Evolutionary conservation across 345 rosid genomes (phyloP).

Genomic region (Rhizophora mangle): DNA sequence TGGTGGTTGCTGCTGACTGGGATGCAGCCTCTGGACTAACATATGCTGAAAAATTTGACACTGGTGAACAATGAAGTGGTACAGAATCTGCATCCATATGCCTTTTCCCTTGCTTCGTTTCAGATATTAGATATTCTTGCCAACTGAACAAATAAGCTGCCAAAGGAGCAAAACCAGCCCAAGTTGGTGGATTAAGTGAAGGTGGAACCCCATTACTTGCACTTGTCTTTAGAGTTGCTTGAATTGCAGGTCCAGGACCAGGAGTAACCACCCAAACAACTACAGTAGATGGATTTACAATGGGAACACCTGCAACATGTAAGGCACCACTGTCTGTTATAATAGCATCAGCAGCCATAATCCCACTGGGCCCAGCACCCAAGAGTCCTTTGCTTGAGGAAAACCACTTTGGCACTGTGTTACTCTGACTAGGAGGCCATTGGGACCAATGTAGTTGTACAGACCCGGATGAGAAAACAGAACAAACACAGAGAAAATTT

Average conservation of each 20-base stretch:
- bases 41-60: slow-evolving; percentile 97
- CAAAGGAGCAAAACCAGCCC: slow-evolving; percentile 98
- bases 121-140: slow-evolving; percentile 91
- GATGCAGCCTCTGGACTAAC: slow-evolving; percentile 99
- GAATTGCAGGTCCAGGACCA: slow-evolving; percentile 92
- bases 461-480: slow-evolving; percentile 96
- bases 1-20: slow-evolving; percentile 95
- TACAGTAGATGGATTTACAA: slow-evolving; percentile 96
- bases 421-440: slow-evolving; percentile 82
- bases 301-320: slow-evolving; percentile 99
- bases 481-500: slow-evolving; percentile 92
- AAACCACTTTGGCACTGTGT: slow-evolving; percentile 76
- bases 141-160: slow-evolving; percentile 93
- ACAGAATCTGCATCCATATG: slow-evolving; percentile 62
- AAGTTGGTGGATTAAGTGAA: slow-evolving; percentile 76
- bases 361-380: slow-evolving; percentile 99
- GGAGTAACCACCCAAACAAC: slow-evolving; percentile 99
- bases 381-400: slow-evolving; percentile 92
- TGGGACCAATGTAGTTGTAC: slow-evolving; percentile 99
- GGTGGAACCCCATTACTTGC: slow-evolving; percentile 71
- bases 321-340: slow-evolving; percentile 94
- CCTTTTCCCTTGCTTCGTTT: slow-evolving; percentile 71
- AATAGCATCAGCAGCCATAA: slow-evolving; percentile 99
- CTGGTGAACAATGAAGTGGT: slow-evolving; percentile 91
- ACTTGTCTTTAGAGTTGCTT: slow-evolving; percentile 61